Evolutionary conservation across 1,139 yeast species (phyloP).

Genomic region (Keqinozyma sinolaborantium): DNA sequence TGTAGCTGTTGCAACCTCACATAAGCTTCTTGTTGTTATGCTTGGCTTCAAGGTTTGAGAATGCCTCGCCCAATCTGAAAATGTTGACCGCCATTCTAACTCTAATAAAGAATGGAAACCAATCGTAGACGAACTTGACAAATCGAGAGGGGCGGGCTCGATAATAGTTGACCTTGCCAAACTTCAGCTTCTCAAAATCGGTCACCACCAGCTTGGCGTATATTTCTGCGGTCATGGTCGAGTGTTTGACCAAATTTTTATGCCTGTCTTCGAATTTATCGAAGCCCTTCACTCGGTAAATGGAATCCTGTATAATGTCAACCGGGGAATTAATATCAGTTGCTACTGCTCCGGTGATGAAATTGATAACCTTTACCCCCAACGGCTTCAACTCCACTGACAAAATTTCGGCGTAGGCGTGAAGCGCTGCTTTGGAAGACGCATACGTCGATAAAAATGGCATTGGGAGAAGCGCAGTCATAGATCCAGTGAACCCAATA

Average conservation of each 20-base stretch:
- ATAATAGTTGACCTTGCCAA: background rate
- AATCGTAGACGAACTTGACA: too few relatives aligned
- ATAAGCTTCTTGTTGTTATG: too few relatives aligned
- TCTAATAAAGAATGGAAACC: too few relatives aligned
- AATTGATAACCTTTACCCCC: slow-evolving; percentile 49
- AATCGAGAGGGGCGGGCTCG: background rate
- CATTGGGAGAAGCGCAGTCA: slow-evolving; percentile 56
- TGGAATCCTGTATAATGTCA: slow-evolving; percentile 21
- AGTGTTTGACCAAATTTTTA: background rate
- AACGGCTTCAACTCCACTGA: slow-evolving; percentile 63
- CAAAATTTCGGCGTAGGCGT: slow-evolving; percentile 53
- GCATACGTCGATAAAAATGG: slow-evolving; percentile 63
- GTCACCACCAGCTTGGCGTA: slow-evolving; percentile 55
- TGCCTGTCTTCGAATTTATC: background rate
- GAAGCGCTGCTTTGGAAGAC: slow-evolving; percentile 66
- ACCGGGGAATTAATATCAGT: slow-evolving; percentile 58
- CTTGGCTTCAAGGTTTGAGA: too few relatives aligned
- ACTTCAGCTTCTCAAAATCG: slow-evolving; percentile 28
- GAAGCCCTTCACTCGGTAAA: slow-evolving; percentile 3
- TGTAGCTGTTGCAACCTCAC: too few relatives aligned
- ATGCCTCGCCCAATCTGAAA: too few relatives aligned
- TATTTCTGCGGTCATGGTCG: slow-evolving; percentile 30
- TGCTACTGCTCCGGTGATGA: slow-evolving; percentile 42
- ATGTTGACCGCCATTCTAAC: too few relatives aligned
- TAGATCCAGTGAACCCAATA: slow-evolving; percentile 65